Conservation (phyloP, 2,329 filamentous ascomycete genomes). For the Teratosphaeria viscida region DNA sequence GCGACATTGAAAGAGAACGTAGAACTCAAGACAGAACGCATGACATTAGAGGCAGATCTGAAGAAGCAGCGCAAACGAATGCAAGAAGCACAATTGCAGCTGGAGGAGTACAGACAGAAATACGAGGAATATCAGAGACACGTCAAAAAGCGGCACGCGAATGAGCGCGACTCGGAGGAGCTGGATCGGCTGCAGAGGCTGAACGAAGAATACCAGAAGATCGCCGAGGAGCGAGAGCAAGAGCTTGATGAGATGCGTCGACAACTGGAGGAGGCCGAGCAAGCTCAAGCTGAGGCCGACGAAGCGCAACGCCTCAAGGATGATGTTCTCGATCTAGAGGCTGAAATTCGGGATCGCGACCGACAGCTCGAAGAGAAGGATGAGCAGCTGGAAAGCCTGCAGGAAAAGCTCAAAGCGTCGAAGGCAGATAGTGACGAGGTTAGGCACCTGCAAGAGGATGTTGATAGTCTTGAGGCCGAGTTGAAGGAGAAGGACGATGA, state of each 20-base stretch:
- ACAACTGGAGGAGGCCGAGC: constrained; percentile 29
- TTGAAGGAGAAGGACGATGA: constrained; percentile 40
- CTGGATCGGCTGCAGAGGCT: constrained; percentile 38
- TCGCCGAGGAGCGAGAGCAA: constrained; percentile 31
- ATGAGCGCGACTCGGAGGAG: constrained; percentile 58
- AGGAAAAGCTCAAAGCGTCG: constrained; percentile 27
- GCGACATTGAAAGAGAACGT: constrained; percentile 88
- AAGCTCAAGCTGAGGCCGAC: constrained; percentile 26
- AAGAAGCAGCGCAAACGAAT: constrained; percentile 78
- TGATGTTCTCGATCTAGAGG: constrained; percentile 40
- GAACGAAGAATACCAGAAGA: constrained; percentile 32
- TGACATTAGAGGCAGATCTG: constrained; percentile 81
- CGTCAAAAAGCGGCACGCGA: constrained; percentile 59
- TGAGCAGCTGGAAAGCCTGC: constrained; percentile 41
- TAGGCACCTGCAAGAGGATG: constrained; percentile 48
- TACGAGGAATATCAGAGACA: constrained; percentile 74
- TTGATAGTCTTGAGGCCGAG: constrained; percentile 41
- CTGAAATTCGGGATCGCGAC: constrained; percentile 41
- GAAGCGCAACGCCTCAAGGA: constrained; percentile 32
- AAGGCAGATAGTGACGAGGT: constrained; percentile 38
- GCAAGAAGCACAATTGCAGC: constrained; percentile 69
- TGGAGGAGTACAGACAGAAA: constrained; percentile 74
- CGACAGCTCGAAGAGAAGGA: constrained; percentile 26
- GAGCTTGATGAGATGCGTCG: constrained; percentile 34
- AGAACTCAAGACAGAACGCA: constrained; percentile 84